phyloP scores from a whole-genome alignment of 2,329 filamentous ascomycete species.

The Trichoderma sp. region DNA sequence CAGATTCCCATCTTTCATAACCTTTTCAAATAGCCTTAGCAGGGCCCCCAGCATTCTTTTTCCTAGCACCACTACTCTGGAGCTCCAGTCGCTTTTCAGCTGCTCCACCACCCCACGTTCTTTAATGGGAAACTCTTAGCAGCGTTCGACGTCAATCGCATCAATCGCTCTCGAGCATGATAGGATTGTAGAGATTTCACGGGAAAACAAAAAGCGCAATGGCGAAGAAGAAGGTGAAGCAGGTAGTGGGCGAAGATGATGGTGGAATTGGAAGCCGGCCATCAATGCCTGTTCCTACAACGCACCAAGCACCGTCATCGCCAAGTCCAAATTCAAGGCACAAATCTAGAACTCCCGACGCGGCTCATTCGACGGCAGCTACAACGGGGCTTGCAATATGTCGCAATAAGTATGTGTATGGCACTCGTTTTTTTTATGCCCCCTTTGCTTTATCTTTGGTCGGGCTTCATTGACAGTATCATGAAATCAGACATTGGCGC shows the following conservation, averaged over 20 bases:
- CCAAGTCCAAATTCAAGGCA: slow-evolving; percentile 15
- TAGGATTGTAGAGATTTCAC: not conserved
- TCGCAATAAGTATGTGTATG: slow-evolving; percentile 66
- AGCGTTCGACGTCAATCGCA: not conserved
- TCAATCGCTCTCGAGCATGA: not conserved
- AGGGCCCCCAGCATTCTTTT: not conserved
- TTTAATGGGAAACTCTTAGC: not conserved
- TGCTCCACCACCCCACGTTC: slow-evolving; percentile 16
- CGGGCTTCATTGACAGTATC: not conserved
- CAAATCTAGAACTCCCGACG: slow-evolving; percentile 27
- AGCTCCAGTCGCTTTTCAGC: not conserved
- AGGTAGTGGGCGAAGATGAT: slow-evolving; percentile 38
- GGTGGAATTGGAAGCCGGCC: slow-evolving; percentile 2
- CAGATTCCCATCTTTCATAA: not conserved
- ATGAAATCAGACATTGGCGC: slow-evolving; percentile 70
- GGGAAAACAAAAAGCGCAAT: slow-evolving; percentile 37
- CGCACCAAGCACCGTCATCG: slow-evolving; percentile 1
- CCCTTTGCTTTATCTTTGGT: not conserved
- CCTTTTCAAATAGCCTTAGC: not conserved
- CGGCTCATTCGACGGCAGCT: slow-evolving; percentile 19
- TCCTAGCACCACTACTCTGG: not conserved
- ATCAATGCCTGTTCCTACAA: not conserved
- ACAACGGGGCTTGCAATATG: slow-evolving; percentile 44
- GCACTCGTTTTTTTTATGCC: slow-evolving; percentile 2
- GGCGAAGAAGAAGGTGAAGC: slow-evolving; percentile 55